These are phyloP conservation scores for Leccinellum luteum DNA, from an alignment of 768 basidiomycete genomes.

Conservation along the genomic window DNA sequence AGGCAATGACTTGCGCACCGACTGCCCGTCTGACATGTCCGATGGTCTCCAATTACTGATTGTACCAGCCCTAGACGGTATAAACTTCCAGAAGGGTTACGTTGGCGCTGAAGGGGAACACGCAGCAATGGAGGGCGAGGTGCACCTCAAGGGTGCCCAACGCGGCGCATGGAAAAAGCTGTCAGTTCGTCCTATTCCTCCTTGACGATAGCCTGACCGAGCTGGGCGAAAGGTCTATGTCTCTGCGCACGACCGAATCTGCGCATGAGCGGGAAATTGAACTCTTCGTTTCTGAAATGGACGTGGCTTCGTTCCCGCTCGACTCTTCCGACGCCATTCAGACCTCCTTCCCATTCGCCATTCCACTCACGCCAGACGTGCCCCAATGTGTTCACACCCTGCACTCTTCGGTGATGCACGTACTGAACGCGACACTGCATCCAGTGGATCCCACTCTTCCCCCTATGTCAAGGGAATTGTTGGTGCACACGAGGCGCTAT, in stretches of 20 bases:
- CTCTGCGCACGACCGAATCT: constrained; percentile 64
- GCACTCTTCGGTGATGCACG: constrained; percentile 69
- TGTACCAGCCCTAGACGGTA: constrained; percentile 62
- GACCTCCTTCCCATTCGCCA: constrained; percentile 72
- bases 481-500: constrained; percentile 74
- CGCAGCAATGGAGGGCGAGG: constrained; percentile 83
- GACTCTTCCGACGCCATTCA: constrained; percentile 44
- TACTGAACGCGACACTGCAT: constrained; percentile 65
- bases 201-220: constrained; percentile 13
- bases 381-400: constrained; percentile 81
- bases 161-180: constrained; percentile 60
- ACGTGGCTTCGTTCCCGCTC: constrained; percentile 48
- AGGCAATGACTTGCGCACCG: constrained; percentile 18
- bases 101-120: constrained; percentile 80
- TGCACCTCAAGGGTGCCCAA: constrained; percentile 75
- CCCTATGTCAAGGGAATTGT: constrained; percentile 51
- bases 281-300: constrained; percentile 54
- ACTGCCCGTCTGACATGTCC: constrained; percentile 17
- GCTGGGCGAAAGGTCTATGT: constrained; percentile 49
- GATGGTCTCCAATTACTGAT: constrained; percentile 70
- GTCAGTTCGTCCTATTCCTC: constrained; percentile 46
- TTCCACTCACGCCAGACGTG: constrained; percentile 74
- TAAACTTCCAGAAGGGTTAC: constrained; percentile 84
- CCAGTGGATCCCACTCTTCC: constrained; percentile 40
- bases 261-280: constrained; percentile 64